Evolutionary conservation across 306 rosid species (phyloP).

Genomic region (Arachis stenosperma): DNA sequence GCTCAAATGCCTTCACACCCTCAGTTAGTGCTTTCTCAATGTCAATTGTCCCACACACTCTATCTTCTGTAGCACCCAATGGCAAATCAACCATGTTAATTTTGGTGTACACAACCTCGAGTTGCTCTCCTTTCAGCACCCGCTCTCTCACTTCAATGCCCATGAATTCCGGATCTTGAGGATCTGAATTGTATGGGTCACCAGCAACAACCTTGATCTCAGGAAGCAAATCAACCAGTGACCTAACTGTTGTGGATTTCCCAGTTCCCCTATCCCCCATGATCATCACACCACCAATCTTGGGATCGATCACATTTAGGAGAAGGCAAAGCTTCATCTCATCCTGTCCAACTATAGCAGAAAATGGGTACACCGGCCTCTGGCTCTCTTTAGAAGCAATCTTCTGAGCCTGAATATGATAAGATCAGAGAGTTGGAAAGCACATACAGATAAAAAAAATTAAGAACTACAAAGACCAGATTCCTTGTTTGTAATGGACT

Average conservation of each 20-base stretch:
- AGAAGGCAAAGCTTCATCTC: conserved; percentile 98
- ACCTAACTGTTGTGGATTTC: conserved; percentile 86
- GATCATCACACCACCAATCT: conserved; percentile 97
- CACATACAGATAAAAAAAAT: neutral
- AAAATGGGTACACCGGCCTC: conserved; percentile 92
- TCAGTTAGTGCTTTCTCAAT: conserved; percentile 94
- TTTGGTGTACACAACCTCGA: conserved; percentile 62
- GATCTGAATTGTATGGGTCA: conserved; percentile 93
- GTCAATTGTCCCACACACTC: conserved; percentile 96
- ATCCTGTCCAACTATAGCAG: conserved; percentile 96
- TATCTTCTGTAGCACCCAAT: conserved; percentile 91
- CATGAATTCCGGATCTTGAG: conserved; percentile 94
- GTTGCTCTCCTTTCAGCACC: conserved; percentile 65
- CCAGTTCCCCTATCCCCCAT: conserved; percentile 99
- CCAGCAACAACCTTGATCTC: conserved; percentile 83
- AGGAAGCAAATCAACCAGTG: conserved; percentile 90
- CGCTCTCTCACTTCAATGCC: conserved; percentile 81
- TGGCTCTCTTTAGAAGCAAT: conserved; percentile 59
- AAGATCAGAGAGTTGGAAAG: conserved; percentile 25
- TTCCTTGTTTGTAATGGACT: neutral
- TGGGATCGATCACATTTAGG: conserved; percentile 90
- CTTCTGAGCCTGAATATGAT: conserved; percentile 57
- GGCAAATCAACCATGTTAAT: conserved; percentile 99
- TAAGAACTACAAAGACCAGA: neutral
- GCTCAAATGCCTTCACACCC: conserved; percentile 96